Conservation (phyloP, 2,329 filamentous ascomycete species). For the Exophiala sp. region DNA sequence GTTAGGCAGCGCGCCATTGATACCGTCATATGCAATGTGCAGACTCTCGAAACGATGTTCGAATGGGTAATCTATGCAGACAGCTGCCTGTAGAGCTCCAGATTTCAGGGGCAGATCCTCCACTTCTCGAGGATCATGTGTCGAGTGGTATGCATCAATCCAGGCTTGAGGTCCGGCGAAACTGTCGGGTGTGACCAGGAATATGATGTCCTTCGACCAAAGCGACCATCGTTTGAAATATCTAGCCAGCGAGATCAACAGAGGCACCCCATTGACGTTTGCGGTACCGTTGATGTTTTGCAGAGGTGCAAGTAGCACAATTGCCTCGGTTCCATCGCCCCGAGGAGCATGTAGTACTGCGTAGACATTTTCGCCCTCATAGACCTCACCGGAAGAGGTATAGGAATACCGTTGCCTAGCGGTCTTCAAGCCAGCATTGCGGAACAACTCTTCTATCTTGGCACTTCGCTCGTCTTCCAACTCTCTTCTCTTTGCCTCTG, state of each 20-base stretch:
- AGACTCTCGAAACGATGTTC: conserved; percentile 78
- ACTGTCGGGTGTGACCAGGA: conserved; percentile 83
- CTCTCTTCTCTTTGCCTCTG: conserved; percentile 15
- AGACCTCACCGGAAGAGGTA: conserved; percentile 64
- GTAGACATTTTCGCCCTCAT: conserved; percentile 83
- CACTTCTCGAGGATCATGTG: conserved; percentile 65
- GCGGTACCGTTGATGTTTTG: conserved; percentile 69
- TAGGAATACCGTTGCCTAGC: conserved; percentile 86
- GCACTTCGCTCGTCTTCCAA: conserved; percentile 38
- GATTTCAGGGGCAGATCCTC: conserved; percentile 80
- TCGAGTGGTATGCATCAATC: conserved; percentile 96
- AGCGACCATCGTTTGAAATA: conserved; percentile 98
- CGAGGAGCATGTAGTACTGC: conserved; percentile 87
- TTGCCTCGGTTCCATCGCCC: conserved; percentile 93
- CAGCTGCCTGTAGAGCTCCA: conserved; percentile 82
- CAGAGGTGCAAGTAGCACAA: conserved; percentile 88
- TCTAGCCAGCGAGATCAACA: conserved; percentile 77
- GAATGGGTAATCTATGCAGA: conserved; percentile 89
- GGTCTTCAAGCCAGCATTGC: conserved; percentile 74
- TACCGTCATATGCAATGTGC: conserved; percentile 88
- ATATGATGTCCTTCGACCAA: conserved; percentile 98
- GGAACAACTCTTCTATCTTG: conserved; percentile 68
- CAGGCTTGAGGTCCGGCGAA: conserved; percentile 87
- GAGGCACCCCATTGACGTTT: conserved; percentile 80
- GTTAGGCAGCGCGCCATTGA: conserved; percentile 93